Percentiles rank a stretch among this genome's conserved stretches.
phyloP scores from a whole-genome alignment of 140 eudicot species.

The Ambrosia hybrid region DNA sequence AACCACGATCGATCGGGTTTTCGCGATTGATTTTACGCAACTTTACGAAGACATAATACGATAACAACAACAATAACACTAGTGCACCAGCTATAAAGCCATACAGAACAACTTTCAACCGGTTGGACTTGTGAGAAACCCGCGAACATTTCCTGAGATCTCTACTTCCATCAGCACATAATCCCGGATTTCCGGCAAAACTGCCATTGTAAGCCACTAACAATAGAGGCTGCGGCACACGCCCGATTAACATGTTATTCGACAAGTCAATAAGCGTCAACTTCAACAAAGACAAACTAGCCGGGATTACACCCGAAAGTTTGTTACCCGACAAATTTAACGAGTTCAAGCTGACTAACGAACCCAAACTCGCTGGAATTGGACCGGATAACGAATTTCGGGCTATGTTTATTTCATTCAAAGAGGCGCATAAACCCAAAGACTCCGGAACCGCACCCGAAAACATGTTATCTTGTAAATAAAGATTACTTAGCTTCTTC shows the following conservation, averaged over 20 bases:
- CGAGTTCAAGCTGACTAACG: constrained; percentile 48
- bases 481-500: constrained; percentile 44
- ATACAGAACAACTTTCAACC: constrained; percentile 29
- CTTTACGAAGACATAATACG: constrained; percentile 34
- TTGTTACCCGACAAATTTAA: constrained; percentile 58
- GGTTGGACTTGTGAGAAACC: constrained; percentile 27
- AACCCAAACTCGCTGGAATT: constrained; percentile 53
- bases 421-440: constrained; percentile 50
- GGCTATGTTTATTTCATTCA: constrained; percentile 46
- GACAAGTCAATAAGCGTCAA: constrained; percentile 68
- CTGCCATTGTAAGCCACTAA: constrained; percentile 40
- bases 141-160: constrained; percentile 42
- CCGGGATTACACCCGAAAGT: constrained; percentile 60
- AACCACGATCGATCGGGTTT: constrained; percentile 21
- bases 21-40: constrained; percentile 23
- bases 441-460: constrained; percentile 63
- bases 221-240: constrained; percentile 47
- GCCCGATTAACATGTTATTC: constrained; percentile 50
- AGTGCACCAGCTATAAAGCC: constrained; percentile 47
- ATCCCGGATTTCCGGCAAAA: constrained; percentile 61
- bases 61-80: constrained; percentile 33
- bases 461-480: constrained; percentile 48
- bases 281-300: constrained; percentile 38
- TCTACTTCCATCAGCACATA: constrained; percentile 43
- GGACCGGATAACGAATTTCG: constrained; percentile 50